These are phyloP conservation scores for Lolium perenne DNA, from an alignment of 176 grass and related monocot genomes.

Conservation along the genomic window DNA sequence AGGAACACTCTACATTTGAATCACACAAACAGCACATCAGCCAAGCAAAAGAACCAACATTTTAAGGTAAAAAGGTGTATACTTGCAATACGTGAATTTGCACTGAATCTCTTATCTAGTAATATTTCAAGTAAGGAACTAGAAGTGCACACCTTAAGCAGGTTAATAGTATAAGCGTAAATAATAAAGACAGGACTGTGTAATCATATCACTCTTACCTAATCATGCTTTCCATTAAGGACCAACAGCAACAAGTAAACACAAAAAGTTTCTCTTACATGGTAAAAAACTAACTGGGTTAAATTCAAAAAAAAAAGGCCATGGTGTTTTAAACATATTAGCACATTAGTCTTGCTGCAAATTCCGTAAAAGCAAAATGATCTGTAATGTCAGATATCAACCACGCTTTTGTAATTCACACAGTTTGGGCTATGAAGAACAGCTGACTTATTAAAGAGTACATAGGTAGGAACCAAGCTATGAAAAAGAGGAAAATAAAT, in stretches of 20 bases:
- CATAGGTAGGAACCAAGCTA: neutral
- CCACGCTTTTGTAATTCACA: neutral
- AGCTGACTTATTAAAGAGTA: neutral
- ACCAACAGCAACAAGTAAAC: neutral
- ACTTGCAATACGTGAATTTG: neutral
- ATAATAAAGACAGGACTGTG: neutral
- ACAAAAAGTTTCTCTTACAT: neutral
- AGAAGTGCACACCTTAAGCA: constrained; percentile 5
- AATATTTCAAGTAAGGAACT: constrained; percentile 5
- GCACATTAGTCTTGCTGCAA: constrained; percentile 4
- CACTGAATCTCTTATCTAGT: neutral
- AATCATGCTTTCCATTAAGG: neutral
- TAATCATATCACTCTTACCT: neutral
- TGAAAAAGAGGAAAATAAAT: constrained; percentile 22
- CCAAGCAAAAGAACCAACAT: constrained; percentile 9
- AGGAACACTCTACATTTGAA: constrained; percentile 78
- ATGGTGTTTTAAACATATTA: neutral
- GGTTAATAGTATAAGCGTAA: constrained; percentile 15
- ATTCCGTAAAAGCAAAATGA: neutral
- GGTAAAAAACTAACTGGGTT: neutral
- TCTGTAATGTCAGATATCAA: constrained; percentile 25
- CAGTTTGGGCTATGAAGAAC: neutral
- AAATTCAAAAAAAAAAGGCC: neutral
- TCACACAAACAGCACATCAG: constrained; percentile 4
- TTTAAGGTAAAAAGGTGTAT: neutral